A percentile compares a stretch with the other conserved stretches of the same genome.
Evolutionary conservation across 2,329 filamentous ascomycete genomes (phyloP).

Genomic region (Venturia pyrina): DNA sequence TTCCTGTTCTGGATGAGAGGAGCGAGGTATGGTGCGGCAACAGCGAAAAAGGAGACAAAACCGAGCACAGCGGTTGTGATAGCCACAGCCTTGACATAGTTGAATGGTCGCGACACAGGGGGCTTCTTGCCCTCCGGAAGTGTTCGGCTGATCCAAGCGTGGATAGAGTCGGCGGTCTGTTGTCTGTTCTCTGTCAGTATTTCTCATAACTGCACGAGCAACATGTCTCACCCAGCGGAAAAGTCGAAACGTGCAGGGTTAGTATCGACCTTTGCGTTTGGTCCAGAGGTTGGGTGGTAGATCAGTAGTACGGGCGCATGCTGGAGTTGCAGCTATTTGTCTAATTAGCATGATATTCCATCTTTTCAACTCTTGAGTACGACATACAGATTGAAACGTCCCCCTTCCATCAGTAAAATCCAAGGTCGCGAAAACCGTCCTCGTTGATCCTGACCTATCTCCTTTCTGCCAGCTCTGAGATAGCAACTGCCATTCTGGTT

Average conservation of each 20-base stretch:
- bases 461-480: conserved; percentile 79
- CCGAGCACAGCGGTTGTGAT: conserved; percentile 61
- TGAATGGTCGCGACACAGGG: conserved; percentile 70
- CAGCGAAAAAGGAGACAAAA: conserved; percentile 54
- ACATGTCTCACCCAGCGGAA: conserved; percentile 56
- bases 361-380: neutral
- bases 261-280: conserved; percentile 59
- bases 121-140: conserved; percentile 62
- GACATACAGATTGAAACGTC: conserved; percentile 72
- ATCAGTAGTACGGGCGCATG: conserved; percentile 84
- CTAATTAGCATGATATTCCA: conserved; percentile 16
- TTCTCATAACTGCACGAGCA: neutral
- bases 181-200: conserved; percentile 40
- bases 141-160: conserved; percentile 68
- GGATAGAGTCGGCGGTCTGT: conserved; percentile 65
- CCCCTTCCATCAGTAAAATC: conserved; percentile 80
- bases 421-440: conserved; percentile 70
- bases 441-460: conserved; percentile 62
- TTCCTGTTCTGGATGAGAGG: conserved; percentile 84
- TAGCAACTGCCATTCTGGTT: conserved; percentile 87
- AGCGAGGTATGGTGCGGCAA: conserved; percentile 67
- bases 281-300: conserved; percentile 76
- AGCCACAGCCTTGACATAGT: conserved; percentile 68
- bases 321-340: conserved; percentile 70
- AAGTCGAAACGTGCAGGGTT: conserved; percentile 80